Evolutionary conservation across 352 stramenopile genomes (phyloP).

Genomic region (Bremia lactucae): DNA sequence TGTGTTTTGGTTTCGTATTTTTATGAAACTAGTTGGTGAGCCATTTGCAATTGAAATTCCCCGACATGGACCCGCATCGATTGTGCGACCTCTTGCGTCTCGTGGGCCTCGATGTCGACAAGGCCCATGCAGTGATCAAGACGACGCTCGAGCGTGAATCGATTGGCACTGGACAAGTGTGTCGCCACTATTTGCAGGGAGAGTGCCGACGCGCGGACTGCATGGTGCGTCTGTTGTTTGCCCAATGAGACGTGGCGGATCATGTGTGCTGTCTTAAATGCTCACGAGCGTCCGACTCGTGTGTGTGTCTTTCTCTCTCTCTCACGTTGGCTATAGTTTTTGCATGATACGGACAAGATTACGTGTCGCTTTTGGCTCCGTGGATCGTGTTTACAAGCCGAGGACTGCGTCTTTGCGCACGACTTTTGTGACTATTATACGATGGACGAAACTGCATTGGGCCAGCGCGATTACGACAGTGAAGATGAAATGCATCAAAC

Average conservation of each 20-base stretch:
- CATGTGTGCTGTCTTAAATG: slow-evolving; percentile 5
- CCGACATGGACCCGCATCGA: slow-evolving; percentile 56
- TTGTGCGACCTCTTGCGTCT: slow-evolving; percentile 67
- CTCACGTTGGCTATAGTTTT: slow-evolving; percentile 43
- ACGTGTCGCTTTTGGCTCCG: slow-evolving; percentile 82
- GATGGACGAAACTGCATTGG: slow-evolving; percentile 32
- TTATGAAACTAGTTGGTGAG: slow-evolving; percentile 72
- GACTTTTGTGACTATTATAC: slow-evolving; percentile 68
- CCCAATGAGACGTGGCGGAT: slow-evolving; percentile 11
- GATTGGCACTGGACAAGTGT: slow-evolving; percentile 63
- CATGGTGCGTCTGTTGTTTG: slow-evolving; percentile 49
- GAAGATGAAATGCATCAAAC: slow-evolving; percentile 59
- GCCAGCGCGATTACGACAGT: slow-evolving; percentile 58
- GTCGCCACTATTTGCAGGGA: slow-evolving; percentile 69
- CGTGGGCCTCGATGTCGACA: slow-evolving; percentile 63
- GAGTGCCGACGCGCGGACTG: slow-evolving; percentile 77
- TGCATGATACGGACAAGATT: slow-evolving; percentile 75
- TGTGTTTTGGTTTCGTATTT: slow-evolving; percentile 6
- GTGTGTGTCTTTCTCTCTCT: no score
- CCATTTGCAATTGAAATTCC: slow-evolving; percentile 79
- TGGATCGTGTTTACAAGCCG: slow-evolving; percentile 61
- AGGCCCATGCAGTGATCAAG: slow-evolving; percentile 65
- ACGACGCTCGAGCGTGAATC: slow-evolving; percentile 62
- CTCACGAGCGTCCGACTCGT: slow-evolving; percentile 14
- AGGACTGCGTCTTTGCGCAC: slow-evolving; percentile 77